These are phyloP conservation scores for Colletotrichum tamarilloi DNA, from an alignment of 2,329 filamentous ascomycete genomes.

Conservation along the genomic window DNA sequence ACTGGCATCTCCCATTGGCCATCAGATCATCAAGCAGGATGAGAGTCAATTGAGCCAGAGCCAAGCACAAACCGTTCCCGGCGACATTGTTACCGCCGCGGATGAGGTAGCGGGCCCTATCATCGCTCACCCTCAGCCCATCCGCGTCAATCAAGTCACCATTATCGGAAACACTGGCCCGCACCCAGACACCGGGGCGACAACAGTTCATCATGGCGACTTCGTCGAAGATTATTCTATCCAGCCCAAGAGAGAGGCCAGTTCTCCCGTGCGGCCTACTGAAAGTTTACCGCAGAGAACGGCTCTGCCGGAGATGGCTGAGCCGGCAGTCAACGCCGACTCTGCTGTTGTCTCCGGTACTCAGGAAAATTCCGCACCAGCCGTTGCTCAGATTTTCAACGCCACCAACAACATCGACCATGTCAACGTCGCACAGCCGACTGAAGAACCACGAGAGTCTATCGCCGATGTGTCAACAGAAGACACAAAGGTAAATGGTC, in stretches of 20 bases:
- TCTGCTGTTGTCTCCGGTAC: conserved; percentile 5
- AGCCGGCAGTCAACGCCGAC: conserved; percentile 9
- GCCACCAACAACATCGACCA: background rate
- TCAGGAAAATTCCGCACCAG: conserved; percentile 25
- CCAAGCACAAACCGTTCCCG: background rate
- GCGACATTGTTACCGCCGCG: background rate
- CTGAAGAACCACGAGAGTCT: background rate
- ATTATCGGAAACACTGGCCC: conserved; percentile 24
- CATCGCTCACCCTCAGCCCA: conserved; percentile 35
- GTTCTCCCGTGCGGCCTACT: conserved; percentile 27
- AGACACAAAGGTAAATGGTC: conserved; percentile 10
- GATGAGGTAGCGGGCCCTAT: conserved; percentile 13
- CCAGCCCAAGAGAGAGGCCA: conserved; percentile 26
- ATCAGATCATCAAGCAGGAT: conserved; percentile 12
- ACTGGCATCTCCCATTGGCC: background rate
- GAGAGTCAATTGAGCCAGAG: background rate
- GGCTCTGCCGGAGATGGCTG: conserved; percentile 27
- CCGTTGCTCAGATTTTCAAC: conserved; percentile 1
- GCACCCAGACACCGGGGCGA: background rate
- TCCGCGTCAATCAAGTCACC: conserved; percentile 31
- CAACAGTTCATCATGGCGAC: background rate
- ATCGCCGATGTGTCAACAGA: background rate
- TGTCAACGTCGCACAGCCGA: background rate
- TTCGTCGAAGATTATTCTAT: conserved; percentile 16
- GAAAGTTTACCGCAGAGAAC: conserved; percentile 16